Evolutionary conservation across 768 basidiomycete species (phyloP).

Genomic region (Mycena latifolia): DNA sequence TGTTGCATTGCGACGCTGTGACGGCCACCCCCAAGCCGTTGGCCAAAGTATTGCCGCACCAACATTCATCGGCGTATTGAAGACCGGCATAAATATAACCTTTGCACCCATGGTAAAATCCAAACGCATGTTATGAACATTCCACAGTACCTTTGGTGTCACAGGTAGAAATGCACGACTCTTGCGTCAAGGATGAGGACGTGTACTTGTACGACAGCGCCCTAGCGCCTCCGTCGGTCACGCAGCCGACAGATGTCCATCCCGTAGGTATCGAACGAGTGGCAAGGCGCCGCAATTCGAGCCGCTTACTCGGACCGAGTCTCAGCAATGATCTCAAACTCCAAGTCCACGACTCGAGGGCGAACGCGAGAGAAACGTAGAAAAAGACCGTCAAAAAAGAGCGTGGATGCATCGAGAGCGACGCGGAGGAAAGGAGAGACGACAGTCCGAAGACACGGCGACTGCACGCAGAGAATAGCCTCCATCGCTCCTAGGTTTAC

Average conservation of each 20-base stretch:
- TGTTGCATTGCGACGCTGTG: slow-evolving; percentile 14
- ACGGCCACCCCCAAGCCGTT: slow-evolving; percentile 8
- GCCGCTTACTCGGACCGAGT: not conserved
- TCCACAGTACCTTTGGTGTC: slow-evolving; percentile 2
- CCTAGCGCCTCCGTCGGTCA: slow-evolving; percentile 14
- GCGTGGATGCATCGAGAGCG: slow-evolving; percentile 4
- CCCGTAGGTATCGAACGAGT: slow-evolving; percentile 12
- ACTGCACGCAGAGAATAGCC: not conserved
- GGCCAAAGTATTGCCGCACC: slow-evolving; percentile 21
- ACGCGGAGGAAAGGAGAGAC: not conserved
- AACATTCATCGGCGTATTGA: slow-evolving; percentile 11
- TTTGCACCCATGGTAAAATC: not conserved
- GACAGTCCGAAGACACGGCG: not conserved
- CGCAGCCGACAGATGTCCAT: slow-evolving; percentile 22
- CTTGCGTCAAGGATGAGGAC: slow-evolving; percentile 17
- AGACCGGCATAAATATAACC: slow-evolving; percentile 18
- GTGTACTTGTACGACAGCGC: slow-evolving; percentile 20
- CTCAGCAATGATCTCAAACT: slow-evolving; percentile 8
- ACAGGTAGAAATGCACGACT: slow-evolving; percentile 21
- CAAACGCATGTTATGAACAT: not conserved
- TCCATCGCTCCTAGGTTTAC: not conserved
- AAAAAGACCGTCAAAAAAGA: not conserved
- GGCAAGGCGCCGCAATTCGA: not conserved
- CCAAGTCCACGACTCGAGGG: slow-evolving; percentile 13
- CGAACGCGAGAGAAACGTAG: slow-evolving; percentile 8